Conservation (phyloP, 805 yeast genomes). For the Maudiozyma bulderi region DNA sequence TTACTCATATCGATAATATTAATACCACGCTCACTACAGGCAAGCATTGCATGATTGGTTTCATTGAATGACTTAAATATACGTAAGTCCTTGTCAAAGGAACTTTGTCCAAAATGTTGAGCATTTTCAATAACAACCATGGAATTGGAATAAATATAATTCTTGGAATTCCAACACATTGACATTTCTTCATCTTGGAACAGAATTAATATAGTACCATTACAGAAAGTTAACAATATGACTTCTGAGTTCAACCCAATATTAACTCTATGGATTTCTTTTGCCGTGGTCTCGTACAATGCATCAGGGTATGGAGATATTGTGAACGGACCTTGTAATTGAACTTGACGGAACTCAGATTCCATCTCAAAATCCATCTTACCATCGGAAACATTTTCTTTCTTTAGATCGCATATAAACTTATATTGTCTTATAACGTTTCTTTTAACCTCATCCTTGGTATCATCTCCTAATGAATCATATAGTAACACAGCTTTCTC, state of each 20-base stretch:
- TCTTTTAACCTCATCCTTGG: constrained; percentile 12
- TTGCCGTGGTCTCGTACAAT: constrained; percentile 39
- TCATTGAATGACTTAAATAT: not conserved
- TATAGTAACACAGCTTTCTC: constrained; percentile 21
- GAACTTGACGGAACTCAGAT: constrained; percentile 7
- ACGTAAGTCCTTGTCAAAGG: not conserved
- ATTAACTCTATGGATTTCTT: constrained; percentile 24
- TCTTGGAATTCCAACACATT: constrained; percentile 31
- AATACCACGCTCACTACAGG: not conserved
- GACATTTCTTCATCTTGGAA: constrained; percentile 27
- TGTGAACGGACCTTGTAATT: constrained; percentile 45
- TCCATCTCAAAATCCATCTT: constrained; percentile 11
- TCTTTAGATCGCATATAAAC: constrained; percentile 29
- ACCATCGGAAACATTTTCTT: constrained; percentile 10
- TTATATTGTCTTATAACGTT: constrained; percentile 30
- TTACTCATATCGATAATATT: constrained; percentile 6
- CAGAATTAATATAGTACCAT: constrained; percentile 24
- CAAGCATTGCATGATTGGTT: not conserved
- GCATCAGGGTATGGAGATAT: constrained; percentile 46
- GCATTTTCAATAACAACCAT: constrained; percentile 16
- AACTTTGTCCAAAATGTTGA: not conserved
- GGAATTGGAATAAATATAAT: constrained; percentile 19
- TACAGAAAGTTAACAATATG: constrained; percentile 18
- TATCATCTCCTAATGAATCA: constrained; percentile 10
- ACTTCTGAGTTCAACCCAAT: constrained; percentile 22